Evolutionary conservation across 768 basidiomycete species (phyloP), one percentile per base, ranked within the genome.

Genomic region (Rhodotorula kratochvilovae): DNA sequence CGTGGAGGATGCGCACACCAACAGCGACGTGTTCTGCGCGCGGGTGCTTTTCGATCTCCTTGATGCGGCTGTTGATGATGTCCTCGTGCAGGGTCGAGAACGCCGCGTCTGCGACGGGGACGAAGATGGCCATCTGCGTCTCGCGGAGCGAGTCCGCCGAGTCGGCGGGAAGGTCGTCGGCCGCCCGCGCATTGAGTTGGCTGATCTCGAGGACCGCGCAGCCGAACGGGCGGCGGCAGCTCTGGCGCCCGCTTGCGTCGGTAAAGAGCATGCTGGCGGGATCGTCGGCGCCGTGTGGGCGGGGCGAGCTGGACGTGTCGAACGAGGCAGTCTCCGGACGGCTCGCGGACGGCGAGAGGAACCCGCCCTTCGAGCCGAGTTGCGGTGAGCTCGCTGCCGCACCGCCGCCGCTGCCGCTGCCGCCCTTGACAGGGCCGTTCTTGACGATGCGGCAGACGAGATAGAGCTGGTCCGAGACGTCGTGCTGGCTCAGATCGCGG

Each of bases 51-150:
- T 90, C 90, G 73, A 86, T 92, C 77, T 94, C 91, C 79, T 86
- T 89, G 36, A 80, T 81, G 68, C 90, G 89, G 69, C 85, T 85
- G 39, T 86, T 87, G 75, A 98, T 91, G 78, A 98, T 90, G 78
- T 92, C 92, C 80, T 97, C 92, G 81, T 98, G 95, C 50, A 98
- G 85, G 84, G 89, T 95, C 5, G 92, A 91, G 79, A 96, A 96
- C 35, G 87, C 84, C 12, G 87, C 85, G 78, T 98, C 95, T 76
- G 89, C 89, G 10, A 84, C 84, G 0, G 95, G 90, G 2, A 88
- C 84, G 76, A 86, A 94, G 63, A 98, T 96, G 3, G 90, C 89
- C 88, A 97, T 91, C 1, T 86, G 85, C 77, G 90, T 85, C 79
- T 97, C 94, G 67, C 85, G 84, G 29, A 87, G 84, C 3, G 86